A percentile compares a stretch with the other conserved stretches of the same genome.
Conservation (phyloP, 352 stramenopile genomes). For the Ophiocytium majus region DNA sequence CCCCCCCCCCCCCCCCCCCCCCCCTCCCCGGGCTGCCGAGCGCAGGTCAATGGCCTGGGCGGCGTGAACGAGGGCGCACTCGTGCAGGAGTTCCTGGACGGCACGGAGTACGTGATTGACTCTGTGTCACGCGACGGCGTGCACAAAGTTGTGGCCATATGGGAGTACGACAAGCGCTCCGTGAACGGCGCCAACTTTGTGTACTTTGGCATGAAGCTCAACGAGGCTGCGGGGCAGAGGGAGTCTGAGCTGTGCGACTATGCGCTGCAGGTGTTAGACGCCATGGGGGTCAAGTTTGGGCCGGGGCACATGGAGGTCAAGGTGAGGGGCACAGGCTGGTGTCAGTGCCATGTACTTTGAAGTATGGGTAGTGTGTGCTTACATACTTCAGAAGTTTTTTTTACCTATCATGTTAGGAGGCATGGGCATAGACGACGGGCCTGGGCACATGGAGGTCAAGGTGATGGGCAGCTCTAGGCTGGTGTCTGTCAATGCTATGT, state of each 20-base stretch:
- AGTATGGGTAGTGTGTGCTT: no score
- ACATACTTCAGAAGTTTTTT: no score
- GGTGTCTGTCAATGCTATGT: no score
- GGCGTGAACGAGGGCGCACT: constrained; percentile 68
- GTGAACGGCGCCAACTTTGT: constrained; percentile 88
- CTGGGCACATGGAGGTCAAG: constrained; percentile 61
- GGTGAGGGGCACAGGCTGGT: no score
- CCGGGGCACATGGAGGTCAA: constrained; percentile 79
- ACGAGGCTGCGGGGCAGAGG: constrained; percentile 46
- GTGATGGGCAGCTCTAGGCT: no score
- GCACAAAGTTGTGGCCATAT: constrained; percentile 84
- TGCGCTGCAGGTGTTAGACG: constrained; percentile 59
- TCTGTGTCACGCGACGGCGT: constrained; percentile 83
- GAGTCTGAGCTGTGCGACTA: constrained; percentile 50
- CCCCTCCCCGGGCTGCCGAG: no score
- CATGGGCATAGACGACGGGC: constrained; percentile 59
- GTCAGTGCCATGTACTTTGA: no score
- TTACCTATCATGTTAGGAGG: constrained; percentile 63
- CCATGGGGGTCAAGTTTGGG: constrained; percentile 73
- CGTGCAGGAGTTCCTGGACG: constrained; percentile 86
- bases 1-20: no score
- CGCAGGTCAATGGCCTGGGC: constrained; percentile 59
- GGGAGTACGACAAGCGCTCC: constrained; percentile 87
- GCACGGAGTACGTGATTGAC: constrained; percentile 94
- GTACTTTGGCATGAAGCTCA: constrained; percentile 76